Evolutionary conservation across 2,329 filamentous ascomycete genomes (phyloP), one percentile per base, ranked within the genome.

Genomic region (Botrytis squamosa): DNA sequence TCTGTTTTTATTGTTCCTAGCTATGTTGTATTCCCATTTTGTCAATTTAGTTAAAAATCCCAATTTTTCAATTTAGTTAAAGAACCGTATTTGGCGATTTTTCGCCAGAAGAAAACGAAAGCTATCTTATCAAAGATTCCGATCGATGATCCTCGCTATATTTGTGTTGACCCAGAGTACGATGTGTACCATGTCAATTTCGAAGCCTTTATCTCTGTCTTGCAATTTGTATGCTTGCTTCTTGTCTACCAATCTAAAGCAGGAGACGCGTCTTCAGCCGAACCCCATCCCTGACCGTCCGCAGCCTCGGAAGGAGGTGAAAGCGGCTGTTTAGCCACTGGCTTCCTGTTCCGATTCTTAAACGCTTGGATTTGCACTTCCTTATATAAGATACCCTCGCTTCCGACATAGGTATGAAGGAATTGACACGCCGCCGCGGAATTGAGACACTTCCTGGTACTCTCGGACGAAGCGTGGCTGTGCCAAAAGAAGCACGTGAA

Each of bases 341-440:
- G 25, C 6, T 20, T 10, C 38, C 29, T 46, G 5, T 63, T 20
- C 9, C 12, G 36, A 20, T 70, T 63, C 9, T n/a, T 57, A 20
- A 9, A 29, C 0, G 68, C 42, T 22, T 64, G 55, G 10, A 20
- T 8, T 14, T 46, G 59, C 1, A 44, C 22, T 10, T 63, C 57
- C 18, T 38, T 36, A 18, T 20, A 52, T 42, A 63, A 40, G 33
- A 57, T 60, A 1, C 38, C 57, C 22, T 55, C 57, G 14, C 71
- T 72, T n/a, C 66, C 71, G 16, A 52, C 57, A 40, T 67, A 57
- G 7, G 73, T 73, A 57, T 79, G 78, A 16, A 77, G 36, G n/a
- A 76, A 79, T 42, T 75, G 74, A 65, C 78, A 79, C 2, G 57
- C 25, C 12, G 73, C 63, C 10, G 69, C 73, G 0, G 71, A 16